These are phyloP conservation scores for Funneliformis geosporum DNA, from an alignment of 192 early-diverging fungal species.

Conservation along the genomic window DNA sequence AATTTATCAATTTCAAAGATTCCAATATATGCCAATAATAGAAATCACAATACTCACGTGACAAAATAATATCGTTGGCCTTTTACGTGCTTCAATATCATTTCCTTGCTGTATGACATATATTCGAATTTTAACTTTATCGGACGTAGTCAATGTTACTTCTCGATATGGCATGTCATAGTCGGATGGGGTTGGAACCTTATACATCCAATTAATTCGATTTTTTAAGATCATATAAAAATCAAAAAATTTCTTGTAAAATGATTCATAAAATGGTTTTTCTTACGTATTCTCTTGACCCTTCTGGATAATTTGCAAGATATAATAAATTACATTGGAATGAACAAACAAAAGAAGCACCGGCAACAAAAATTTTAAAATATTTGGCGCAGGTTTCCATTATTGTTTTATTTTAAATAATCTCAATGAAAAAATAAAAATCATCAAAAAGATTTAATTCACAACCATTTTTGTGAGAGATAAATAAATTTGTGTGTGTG, in stretches of 20 bases:
- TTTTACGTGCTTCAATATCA: slow-evolving; percentile 53
- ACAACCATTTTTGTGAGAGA: no score
- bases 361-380: slow-evolving; percentile 39
- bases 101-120: slow-evolving; percentile 71
- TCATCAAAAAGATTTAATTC: no score
- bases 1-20: not conserved
- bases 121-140: slow-evolving; percentile 76
- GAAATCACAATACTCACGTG: slow-evolving; percentile 55
- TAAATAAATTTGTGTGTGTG: no score
- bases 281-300: slow-evolving; percentile 51
- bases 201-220: no score
- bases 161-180: slow-evolving; percentile 64
- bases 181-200: slow-evolving; percentile 71
- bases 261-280: not conserved
- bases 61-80: slow-evolving; percentile 82
- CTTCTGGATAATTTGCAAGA: slow-evolving; percentile 60
- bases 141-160: slow-evolving; percentile 70
- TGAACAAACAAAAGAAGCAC: slow-evolving; percentile 56
- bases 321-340: slow-evolving; percentile 82
- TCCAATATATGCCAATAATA: not conserved
- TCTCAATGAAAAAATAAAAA: not conserved
- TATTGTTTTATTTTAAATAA: not conserved
- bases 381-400: slow-evolving; percentile 1
- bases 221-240: not conserved
- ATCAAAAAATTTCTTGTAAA: not conserved